Conservation (phyloP, 2,329 filamentous ascomycete genomes). For the Bipolaris gigantea region DNA sequence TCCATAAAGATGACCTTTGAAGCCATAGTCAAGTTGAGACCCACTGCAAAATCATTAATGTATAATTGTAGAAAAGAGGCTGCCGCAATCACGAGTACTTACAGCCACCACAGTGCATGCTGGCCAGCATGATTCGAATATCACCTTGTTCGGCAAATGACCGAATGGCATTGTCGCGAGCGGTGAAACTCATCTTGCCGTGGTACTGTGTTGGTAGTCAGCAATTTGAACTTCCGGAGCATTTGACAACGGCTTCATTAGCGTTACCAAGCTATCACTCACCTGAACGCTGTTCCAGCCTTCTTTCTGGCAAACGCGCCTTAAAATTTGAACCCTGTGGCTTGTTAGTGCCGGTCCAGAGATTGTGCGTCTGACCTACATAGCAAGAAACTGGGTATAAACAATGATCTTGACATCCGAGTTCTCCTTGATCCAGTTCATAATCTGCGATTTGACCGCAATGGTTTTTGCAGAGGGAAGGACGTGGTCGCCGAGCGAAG, state of each 20-base stretch:
- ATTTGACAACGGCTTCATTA: neutral
- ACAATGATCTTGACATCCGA: constrained; percentile 59
- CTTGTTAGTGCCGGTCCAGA: constrained; percentile 6
- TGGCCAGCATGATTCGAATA: constrained; percentile 56
- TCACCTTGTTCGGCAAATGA: constrained; percentile 49
- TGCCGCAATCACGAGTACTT: constrained; percentile 3
- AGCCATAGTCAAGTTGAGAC: constrained; percentile 63
- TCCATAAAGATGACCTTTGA: constrained; percentile 53
- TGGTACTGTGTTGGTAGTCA: constrained; percentile 44
- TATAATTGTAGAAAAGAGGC: neutral
- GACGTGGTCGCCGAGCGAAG: constrained; percentile 38
- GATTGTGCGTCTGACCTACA: constrained; percentile 33
- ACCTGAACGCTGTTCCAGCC: constrained; percentile 52
- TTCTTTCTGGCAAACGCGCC: constrained; percentile 54
- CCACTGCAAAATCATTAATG: constrained; percentile 31
- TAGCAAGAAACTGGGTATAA: constrained; percentile 61
- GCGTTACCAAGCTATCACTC: constrained; percentile 12
- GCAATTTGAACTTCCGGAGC: neutral
- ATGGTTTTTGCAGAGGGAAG: constrained; percentile 52
- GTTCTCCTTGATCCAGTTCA: constrained; percentile 51
- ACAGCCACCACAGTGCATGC: constrained; percentile 59
- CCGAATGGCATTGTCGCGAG: constrained; percentile 52
- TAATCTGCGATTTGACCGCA: constrained; percentile 50
- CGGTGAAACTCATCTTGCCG: constrained; percentile 52
- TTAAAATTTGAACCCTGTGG: constrained; percentile 52